phyloP scores from a whole-genome alignment of 352 stramenopile genomes.

The Globisporangium irregulare region DNA sequence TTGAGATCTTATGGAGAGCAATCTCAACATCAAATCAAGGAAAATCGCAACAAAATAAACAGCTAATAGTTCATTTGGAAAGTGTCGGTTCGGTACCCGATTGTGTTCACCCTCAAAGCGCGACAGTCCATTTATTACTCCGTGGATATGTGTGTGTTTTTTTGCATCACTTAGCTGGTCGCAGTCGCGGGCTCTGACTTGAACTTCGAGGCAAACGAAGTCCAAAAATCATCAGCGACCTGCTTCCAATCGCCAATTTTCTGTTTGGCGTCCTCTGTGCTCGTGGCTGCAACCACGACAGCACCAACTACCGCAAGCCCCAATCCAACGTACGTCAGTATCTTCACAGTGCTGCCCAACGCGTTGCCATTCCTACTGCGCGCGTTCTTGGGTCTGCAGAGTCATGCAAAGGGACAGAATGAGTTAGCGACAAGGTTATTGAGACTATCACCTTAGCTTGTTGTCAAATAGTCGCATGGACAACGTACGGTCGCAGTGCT shows the following conservation, averaged over 20 bases:
- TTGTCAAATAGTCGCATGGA: conserved; percentile 1
- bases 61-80: too few species aligned
- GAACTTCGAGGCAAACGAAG: not conserved
- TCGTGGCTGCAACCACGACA: not conserved
- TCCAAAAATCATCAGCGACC: not conserved
- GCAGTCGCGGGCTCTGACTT: not conserved
- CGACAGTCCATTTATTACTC: too few species aligned
- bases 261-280: not conserved
- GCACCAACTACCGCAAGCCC: not conserved
- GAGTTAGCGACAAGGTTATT: not conserved
- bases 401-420: not conserved
- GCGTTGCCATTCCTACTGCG: conserved; percentile 38
- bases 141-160: too few species aligned
- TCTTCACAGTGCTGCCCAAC: conserved; percentile 18
- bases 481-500: conserved; percentile 50
- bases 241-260: not conserved
- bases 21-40: too few species aligned
- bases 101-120: too few species aligned
- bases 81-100: too few species aligned
- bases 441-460: not conserved
- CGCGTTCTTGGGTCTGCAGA: conserved; percentile 41
- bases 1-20: too few species aligned
- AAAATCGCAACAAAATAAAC: too few species aligned
- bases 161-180: not conserved
- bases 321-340: conserved; percentile 13